phyloP scores from a whole-genome alignment of 1,284 basidiomycete genomes.

The Fistulina hepatica region DNA sequence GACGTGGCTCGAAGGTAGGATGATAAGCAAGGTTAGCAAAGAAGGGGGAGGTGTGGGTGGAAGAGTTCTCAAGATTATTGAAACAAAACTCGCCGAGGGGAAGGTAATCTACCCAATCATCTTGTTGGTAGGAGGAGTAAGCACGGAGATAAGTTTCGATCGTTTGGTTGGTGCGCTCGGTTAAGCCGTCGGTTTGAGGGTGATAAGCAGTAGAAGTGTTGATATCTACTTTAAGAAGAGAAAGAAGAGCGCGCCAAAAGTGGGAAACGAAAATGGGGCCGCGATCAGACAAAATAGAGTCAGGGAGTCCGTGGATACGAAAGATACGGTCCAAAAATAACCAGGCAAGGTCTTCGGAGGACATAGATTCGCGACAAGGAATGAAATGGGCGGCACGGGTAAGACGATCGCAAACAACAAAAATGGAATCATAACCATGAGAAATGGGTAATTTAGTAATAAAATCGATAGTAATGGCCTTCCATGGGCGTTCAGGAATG shows the following conservation, averaged over 20 bases:
- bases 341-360: slow-evolving; percentile 19
- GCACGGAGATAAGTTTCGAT: slow-evolving; percentile 5
- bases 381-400: slow-evolving; percentile 27
- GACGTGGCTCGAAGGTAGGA: slow-evolving; percentile 17
- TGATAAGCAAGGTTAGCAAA: slow-evolving; percentile 14
- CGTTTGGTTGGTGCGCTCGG: slow-evolving; percentile 20
- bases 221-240: slow-evolving; percentile 13
- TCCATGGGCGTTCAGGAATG: slow-evolving; percentile 22
- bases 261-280: slow-evolving; percentile 19
- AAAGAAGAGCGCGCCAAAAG: slow-evolving; percentile 18
- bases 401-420: slow-evolving; percentile 27
- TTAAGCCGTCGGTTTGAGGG: slow-evolving; percentile 35
- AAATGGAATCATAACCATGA: slow-evolving; percentile 22
- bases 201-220: slow-evolving; percentile 23
- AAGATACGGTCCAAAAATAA: slow-evolving; percentile 21
- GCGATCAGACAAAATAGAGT: slow-evolving; percentile 21
- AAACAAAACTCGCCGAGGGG: slow-evolving; percentile 24
- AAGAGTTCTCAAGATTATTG: slow-evolving; percentile 20
- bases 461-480: slow-evolving; percentile 28
- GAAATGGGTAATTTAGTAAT: slow-evolving; percentile 27
- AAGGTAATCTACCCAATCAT: slow-evolving; percentile 8
- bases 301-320: slow-evolving; percentile 20
- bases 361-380: slow-evolving; percentile 17
- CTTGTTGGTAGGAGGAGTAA: background rate
- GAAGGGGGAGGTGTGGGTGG: slow-evolving; percentile 17